phyloP scores from a whole-genome alignment of 1,139 yeast species.

The Hyphopichia buzzinii region DNA sequence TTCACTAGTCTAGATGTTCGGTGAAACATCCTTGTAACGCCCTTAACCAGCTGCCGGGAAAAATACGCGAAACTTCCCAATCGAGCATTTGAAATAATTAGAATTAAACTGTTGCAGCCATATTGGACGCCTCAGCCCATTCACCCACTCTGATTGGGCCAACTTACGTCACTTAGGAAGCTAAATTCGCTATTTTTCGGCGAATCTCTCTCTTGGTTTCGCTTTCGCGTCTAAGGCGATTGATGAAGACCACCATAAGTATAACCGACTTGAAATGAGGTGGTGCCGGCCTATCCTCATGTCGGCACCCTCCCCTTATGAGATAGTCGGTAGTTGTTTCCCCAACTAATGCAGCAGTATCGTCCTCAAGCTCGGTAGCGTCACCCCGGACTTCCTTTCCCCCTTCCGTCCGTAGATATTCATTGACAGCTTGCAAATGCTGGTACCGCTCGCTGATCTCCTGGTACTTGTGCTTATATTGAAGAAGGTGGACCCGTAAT shows the following conservation, averaged over 20 bases:
- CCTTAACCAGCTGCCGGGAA: too few species aligned
- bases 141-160: too few species aligned
- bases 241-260: not conserved
- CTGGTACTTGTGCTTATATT: not conserved
- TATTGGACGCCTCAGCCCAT: too few species aligned
- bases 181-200: not conserved
- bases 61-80: too few species aligned
- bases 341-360: not conserved
- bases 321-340: not conserved
- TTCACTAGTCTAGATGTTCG: too few species aligned
- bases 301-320: not conserved
- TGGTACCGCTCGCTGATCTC: not conserved
- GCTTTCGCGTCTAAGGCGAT: not conserved
- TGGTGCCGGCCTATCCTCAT: not conserved
- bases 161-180: too few species aligned
- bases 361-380: not conserved
- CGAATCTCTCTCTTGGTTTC: not conserved
- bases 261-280: not conserved
- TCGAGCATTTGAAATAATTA: too few species aligned
- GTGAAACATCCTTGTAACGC: too few species aligned
- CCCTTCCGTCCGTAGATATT: not conserved
- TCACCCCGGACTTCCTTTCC: too few species aligned
- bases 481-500: constrained; percentile 1
- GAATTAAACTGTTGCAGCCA: too few species aligned
- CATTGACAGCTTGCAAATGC: not conserved